Percentiles rank a stretch among this genome's conserved stretches.
Conservation (phyloP, 805 yeast genomes). For the Metschnikowia proteae region DNA sequence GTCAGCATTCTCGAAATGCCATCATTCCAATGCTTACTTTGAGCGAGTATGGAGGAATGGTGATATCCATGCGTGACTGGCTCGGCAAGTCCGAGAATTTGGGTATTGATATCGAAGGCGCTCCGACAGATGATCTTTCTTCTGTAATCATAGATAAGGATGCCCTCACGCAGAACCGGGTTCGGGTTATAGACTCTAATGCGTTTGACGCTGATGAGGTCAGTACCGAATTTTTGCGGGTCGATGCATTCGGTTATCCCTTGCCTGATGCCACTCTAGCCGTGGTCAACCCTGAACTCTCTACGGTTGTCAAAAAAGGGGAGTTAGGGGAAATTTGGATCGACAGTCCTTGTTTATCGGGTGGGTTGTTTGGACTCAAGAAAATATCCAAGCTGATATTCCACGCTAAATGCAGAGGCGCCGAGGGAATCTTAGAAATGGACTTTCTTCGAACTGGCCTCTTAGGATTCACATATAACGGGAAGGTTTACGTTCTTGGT, state of each 20-base stretch:
- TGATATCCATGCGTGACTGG: constrained; percentile 89
- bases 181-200: constrained; percentile 58
- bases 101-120: constrained; percentile 44
- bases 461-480: constrained; percentile 82
- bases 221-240: constrained; percentile 46
- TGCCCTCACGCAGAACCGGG: constrained; percentile 67
- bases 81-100: constrained; percentile 64
- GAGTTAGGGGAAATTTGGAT: constrained; percentile 97
- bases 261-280: constrained; percentile 92
- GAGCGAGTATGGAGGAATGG: constrained; percentile 95
- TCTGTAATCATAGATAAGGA: constrained; percentile 71
- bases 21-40: constrained; percentile 86
- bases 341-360: constrained; percentile 87
- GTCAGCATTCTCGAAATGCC: constrained; percentile 66
- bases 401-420: constrained; percentile 76
- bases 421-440: constrained; percentile 63
- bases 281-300: constrained; percentile 90
- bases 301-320: constrained; percentile 63
- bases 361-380: constrained; percentile 79
- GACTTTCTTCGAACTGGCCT: constrained; percentile 88
- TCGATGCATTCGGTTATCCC: constrained; percentile 93
- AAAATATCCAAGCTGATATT: constrained; percentile 66
- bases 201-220: constrained; percentile 46
- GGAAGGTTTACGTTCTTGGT: constrained; percentile 85
- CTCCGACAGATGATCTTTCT: constrained; percentile 36